Conservation (phyloP, 768 basidiomycete species). For the Russula dissimulans region DNA sequence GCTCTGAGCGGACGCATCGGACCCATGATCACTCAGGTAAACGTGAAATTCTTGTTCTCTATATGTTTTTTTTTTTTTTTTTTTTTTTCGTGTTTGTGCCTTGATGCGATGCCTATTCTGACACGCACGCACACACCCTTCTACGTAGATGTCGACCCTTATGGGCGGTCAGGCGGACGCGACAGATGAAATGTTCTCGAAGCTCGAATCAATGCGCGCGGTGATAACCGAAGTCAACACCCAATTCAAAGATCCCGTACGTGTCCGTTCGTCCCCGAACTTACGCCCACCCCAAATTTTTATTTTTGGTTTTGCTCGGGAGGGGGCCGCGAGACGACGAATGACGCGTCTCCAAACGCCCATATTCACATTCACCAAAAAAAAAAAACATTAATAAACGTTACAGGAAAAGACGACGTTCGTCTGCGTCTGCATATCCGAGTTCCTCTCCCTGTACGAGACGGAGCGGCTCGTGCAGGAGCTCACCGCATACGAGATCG, state of each 20-base stretch:
- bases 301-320: background rate
- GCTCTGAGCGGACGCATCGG: conserved; percentile 91
- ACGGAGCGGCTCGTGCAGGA: conserved; percentile 98
- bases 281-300: background rate
- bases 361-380: too few species aligned
- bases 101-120: background rate
- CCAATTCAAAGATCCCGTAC: conserved; percentile 96
- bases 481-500: conserved; percentile 87
- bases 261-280: conserved; percentile 24
- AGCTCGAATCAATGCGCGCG: conserved; percentile 92
- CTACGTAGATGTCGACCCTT: conserved; percentile 78
- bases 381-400: too few species aligned
- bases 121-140: background rate
- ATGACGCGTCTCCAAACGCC: too few species aligned
- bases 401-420: conserved; percentile 94
- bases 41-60: background rate
- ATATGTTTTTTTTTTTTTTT: background rate
- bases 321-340: too few species aligned
- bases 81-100: background rate
- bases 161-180: conserved; percentile 87
- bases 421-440: conserved; percentile 97
- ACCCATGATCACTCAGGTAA: conserved; percentile 86
- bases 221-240: conserved; percentile 98
- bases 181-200: conserved; percentile 98
- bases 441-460: conserved; percentile 96